A percentile compares a stretch with the other conserved stretches of the same genome.
These are phyloP conservation scores for Podospora comata DNA, from an alignment of 495 filamentous ascomycete genomes.

Conservation along the genomic window DNA sequence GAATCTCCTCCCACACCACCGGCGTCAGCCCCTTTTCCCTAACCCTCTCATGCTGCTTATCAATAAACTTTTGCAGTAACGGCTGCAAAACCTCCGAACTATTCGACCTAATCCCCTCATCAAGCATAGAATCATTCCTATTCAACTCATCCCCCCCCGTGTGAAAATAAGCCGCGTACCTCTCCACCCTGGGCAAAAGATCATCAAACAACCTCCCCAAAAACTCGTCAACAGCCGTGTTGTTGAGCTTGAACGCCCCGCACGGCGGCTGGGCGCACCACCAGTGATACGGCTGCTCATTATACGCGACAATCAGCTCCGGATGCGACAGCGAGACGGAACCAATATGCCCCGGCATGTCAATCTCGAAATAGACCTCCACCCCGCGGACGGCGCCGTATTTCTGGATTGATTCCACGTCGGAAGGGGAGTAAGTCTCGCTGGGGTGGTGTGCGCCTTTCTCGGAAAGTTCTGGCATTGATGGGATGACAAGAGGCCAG, in stretches of 20 bases:
- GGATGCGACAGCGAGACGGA: constrained; percentile 61
- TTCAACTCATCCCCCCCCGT: constrained; percentile 84
- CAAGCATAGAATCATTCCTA: constrained; percentile 66
- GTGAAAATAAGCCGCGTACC: constrained; percentile 71
- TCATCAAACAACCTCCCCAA: constrained; percentile 66
- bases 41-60: constrained; percentile 60
- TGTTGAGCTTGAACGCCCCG: constrained; percentile 71
- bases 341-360: constrained; percentile 77
- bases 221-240: constrained; percentile 61
- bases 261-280: constrained; percentile 75
- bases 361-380: constrained; percentile 72
- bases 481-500: constrained; percentile 76
- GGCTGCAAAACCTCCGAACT: constrained; percentile 58
- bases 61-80: constrained; percentile 67
- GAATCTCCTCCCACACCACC: constrained; percentile 81
- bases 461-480: constrained; percentile 63
- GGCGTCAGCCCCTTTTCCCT: constrained; percentile 58
- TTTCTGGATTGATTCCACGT: constrained; percentile 60
- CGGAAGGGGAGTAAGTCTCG: constrained; percentile 59
- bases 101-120: constrained; percentile 65
- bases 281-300: constrained; percentile 62
- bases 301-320: constrained; percentile 69
- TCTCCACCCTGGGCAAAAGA: constrained; percentile 64
- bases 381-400: constrained; percentile 67
- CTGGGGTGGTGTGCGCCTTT: constrained; percentile 65